These are phyloP conservation scores for Tricholomella constricta DNA, from an alignment of 768 basidiomycete genomes.

Conservation along the genomic window DNA sequence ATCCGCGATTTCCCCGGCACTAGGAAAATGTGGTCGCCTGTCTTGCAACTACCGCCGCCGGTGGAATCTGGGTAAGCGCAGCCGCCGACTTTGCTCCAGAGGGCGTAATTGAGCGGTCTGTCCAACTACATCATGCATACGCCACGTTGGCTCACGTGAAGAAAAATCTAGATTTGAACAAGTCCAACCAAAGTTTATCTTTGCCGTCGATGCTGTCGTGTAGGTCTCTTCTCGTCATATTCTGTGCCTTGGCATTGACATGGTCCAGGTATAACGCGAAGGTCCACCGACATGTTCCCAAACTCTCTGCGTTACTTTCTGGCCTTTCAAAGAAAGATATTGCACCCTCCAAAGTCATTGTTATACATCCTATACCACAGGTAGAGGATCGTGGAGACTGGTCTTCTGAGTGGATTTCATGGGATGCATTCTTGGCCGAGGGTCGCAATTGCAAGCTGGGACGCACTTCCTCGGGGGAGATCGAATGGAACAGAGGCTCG, in stretches of 20 bases:
- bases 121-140: constrained; percentile 8
- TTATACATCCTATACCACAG: constrained; percentile 51
- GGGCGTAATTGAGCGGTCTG: constrained; percentile 72
- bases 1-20: constrained; percentile 2
- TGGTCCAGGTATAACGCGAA: constrained; percentile 66
- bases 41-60: constrained; percentile 69
- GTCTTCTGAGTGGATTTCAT: constrained; percentile 52
- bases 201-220: constrained; percentile 74
- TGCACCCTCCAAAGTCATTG: constrained; percentile 50
- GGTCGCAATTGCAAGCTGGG: constrained; percentile 50
- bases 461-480: constrained; percentile 54
- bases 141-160: constrained; percentile 1
- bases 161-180: constrained; percentile 61
- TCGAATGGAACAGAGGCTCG: constrained; percentile 57
- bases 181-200: constrained; percentile 72
- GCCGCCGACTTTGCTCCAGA: constrained; percentile 82
- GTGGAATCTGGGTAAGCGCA: constrained; percentile 82
- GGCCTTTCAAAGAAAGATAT: constrained; percentile 44
- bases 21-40: constrained; percentile 72
- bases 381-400: constrained; percentile 36
- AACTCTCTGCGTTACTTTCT: constrained; percentile 57
- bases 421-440: constrained; percentile 53
- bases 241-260: constrained; percentile 15
- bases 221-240: constrained; percentile 32
- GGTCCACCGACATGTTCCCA: constrained; percentile 65